A percentile compares a stretch with the other conserved stretches of the same genome.
Evolutionary conservation across 331 rosid species (phyloP).

Genomic region (Rhamnella rubrinervis): DNA sequence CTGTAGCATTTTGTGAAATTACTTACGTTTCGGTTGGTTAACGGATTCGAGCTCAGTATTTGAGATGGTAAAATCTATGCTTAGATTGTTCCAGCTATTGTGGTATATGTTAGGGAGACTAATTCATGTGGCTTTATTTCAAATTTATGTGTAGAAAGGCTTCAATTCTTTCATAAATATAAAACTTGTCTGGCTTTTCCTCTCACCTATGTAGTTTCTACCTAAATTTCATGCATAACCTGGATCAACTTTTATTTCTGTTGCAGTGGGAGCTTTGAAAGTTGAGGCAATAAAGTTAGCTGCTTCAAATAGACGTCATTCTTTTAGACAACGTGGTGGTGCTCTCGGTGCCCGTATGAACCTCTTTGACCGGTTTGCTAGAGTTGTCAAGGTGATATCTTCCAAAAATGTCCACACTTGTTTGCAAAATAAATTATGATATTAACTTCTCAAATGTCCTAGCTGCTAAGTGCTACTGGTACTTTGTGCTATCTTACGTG

Average conservation of each 20-base stretch:
- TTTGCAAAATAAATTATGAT: neutral
- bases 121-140: no score
- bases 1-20: no score
- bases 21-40: no score
- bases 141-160: no score
- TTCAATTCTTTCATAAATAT: no score
- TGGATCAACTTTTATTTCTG: neutral
- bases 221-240: neutral
- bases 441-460: neutral
- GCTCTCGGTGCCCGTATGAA: constrained; percentile 55
- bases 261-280: constrained; percentile 26
- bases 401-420: neutral
- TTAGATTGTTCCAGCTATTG: no score
- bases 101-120: no score
- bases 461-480: constrained; percentile 1
- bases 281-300: constrained; percentile 32
- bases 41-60: no score
- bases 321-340: constrained; percentile 36
- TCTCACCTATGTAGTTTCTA: neutral
- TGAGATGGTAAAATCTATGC: no score
- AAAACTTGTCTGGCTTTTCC: neutral
- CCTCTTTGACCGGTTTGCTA: constrained; percentile 56
- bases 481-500: neutral
- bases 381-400: constrained; percentile 49
- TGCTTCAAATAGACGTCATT: constrained; percentile 21